phyloP scores from a whole-genome alignment of 305 asterid species.

The Nicotiana rustica region DNA sequence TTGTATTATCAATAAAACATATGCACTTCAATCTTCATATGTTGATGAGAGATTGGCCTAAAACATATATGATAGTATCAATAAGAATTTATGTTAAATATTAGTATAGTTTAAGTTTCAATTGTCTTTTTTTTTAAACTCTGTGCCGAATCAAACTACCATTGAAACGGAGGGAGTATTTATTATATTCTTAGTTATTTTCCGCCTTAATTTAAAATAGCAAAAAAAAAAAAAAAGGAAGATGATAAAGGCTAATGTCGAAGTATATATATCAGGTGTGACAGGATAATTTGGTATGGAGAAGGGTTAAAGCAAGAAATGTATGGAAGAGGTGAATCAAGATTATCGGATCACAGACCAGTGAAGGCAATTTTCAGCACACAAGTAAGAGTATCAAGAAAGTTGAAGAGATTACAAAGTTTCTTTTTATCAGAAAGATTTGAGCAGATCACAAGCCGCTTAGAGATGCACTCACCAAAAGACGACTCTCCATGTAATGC shows the following conservation, averaged over 20 bases:
- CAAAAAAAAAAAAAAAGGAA: neutral
- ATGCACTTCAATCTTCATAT: too few species aligned
- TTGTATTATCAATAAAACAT: too few species aligned
- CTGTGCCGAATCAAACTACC: too few species aligned
- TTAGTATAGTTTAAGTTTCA: too few species aligned
- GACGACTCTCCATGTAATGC: constrained; percentile 41
- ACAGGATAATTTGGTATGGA: constrained; percentile 70
- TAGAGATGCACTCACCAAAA: constrained; percentile 33
- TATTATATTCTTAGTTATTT: too few species aligned
- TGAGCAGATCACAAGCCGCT: constrained; percentile 36
- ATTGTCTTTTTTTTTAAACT: too few species aligned
- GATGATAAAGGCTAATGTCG: neutral
- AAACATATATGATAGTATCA: neutral
- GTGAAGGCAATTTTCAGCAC: constrained; percentile 60
- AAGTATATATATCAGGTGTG: constrained; percentile 54
- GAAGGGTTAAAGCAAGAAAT: constrained; percentile 60
- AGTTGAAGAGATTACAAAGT: constrained; percentile 47
- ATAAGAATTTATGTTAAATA: neutral
- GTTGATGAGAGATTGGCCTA: neutral
- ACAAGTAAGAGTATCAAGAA: constrained; percentile 46
- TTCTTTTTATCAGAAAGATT: constrained; percentile 60
- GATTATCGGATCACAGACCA: constrained; percentile 70
- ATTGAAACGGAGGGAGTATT: too few species aligned
- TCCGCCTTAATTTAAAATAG: neutral
- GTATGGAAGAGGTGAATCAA: constrained; percentile 62